Base-by-base conservation (phyloP, 129 eudicot genomes). In the Escallonia herrerae region DNA sequence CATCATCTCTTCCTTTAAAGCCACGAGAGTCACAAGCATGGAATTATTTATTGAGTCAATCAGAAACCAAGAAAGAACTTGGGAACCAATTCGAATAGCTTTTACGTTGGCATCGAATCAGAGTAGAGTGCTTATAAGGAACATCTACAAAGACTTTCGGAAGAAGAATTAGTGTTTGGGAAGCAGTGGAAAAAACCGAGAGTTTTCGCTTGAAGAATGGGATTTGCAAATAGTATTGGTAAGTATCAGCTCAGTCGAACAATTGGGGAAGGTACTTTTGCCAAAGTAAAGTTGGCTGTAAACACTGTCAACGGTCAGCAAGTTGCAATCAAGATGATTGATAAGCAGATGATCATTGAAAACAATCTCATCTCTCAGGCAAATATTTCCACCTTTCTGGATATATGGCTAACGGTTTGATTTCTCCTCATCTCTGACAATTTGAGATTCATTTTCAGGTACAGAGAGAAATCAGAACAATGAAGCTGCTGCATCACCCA, bases 401-500 rank as follows among this genome's bases (percentile, higher is more conserved):
- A 22, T 22, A 22, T 22, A 22, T 22, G 33, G 33, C 33, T 22
- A 22, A 22, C 33, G 33, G 33, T 6, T 43, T 9, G 4, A 43
- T 54, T 46, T 38, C 14, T 54, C 44, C 33, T 33, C 6, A 43
- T 53, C 7, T 47, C 14, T 43, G 62, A 45, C 49, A 8, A 53
- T 3, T n/a, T 48, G 60, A 13, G 6, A 41, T 11, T 50, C 42
- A 3, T 40, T n/a, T 55, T 47, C 66, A 77, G 81, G 73, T 77
- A 37, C 57, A 59, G 63, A 65, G 77, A 41, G 81, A 77, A 50
- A 77, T 77, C 52, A 70, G 64, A 64, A 65, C 81, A 15, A 77
- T 77, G 81, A 77, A 71, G 56, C 73, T 77, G 37, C 44, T 77
- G 65, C 49, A 64, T 44, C 81, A 77, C 55, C 81, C 81, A 10